Evolutionary conservation across 2,329 filamentous ascomycete genomes (phyloP).

Genomic region (Trichoderma koningiopsis): DNA sequence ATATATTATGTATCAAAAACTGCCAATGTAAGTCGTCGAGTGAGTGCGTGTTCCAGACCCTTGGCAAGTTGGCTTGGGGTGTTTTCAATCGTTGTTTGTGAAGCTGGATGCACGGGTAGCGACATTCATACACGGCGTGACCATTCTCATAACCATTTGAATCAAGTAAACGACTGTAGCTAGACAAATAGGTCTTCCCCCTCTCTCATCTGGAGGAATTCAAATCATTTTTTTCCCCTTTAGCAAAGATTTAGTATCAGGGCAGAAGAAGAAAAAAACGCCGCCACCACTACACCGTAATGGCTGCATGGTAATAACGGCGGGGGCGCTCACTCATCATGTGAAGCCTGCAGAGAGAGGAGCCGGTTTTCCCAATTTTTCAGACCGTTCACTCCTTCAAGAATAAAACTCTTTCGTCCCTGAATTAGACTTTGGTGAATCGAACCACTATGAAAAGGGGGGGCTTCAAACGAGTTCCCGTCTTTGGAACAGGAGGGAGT

Average conservation of each 20-base stretch:
- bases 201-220: background rate
- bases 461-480: background rate
- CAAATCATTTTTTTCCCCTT: too few relatives aligned
- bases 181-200: background rate
- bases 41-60: background rate
- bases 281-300: background rate
- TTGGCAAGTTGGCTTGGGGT: background rate
- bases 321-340: background rate
- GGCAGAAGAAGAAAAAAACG: background rate
- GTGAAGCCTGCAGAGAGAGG: background rate
- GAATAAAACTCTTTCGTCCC: background rate
- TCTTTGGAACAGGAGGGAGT: conserved; percentile 1
- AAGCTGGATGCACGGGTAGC: background rate
- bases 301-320: conserved; percentile 19
- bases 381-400: background rate
- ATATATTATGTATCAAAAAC: background rate
- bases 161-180: background rate
- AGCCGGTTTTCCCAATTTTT: background rate
- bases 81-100: background rate
- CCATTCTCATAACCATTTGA: background rate
- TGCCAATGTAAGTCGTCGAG: background rate
- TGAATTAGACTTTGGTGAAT: background rate
- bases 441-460: too few relatives aligned
- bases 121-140: background rate
- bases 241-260: background rate